Conservation (phyloP, 2,329 filamentous ascomycete species). For the Pyrenochaeta sp. region DNA sequence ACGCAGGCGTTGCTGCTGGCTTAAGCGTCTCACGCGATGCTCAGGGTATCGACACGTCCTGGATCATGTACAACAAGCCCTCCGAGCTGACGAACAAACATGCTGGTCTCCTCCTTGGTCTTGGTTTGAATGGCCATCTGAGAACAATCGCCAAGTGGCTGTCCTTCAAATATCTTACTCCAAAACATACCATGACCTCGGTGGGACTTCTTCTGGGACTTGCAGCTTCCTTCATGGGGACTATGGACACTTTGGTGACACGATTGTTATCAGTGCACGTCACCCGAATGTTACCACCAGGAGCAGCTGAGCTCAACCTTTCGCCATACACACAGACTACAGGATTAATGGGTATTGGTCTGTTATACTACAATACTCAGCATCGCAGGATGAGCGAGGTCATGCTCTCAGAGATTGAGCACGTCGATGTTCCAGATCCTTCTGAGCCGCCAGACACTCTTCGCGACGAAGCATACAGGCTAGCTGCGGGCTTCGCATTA, state of each 20-base stretch:
- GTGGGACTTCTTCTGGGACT: constrained; percentile 92
- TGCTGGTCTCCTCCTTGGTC: constrained; percentile 87
- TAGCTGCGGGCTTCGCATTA: constrained; percentile 91
- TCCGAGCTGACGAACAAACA: constrained; percentile 94
- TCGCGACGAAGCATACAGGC: constrained; percentile 92
- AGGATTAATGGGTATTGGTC: constrained; percentile 94
- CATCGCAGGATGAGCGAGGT: constrained; percentile 99
- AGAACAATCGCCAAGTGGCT: constrained; percentile 96
- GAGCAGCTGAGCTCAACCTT: constrained; percentile 91
- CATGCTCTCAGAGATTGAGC: constrained; percentile 97
- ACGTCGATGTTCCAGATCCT: constrained; percentile 80
- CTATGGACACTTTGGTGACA: constrained; percentile 96
- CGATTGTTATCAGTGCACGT: constrained; percentile 94
- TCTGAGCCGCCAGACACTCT: constrained; percentile 75
- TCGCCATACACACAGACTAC: constrained; percentile 94
- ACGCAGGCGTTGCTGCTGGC: constrained; percentile 92
- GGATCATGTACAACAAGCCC: constrained; percentile 98
- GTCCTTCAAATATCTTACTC: constrained; percentile 98
- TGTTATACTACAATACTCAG: constrained; percentile 93
- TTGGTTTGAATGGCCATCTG: constrained; percentile 95
- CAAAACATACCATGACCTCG: constrained; percentile 99
- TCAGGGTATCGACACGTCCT: constrained; percentile 95
- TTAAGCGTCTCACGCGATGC: constrained; percentile 88
- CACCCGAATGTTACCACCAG: constrained; percentile 89
- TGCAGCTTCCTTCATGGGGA: constrained; percentile 92